Evolutionary conservation across 179 eudicot genomes (phyloP).

Genomic region (Corrigiola litoralis): DNA sequence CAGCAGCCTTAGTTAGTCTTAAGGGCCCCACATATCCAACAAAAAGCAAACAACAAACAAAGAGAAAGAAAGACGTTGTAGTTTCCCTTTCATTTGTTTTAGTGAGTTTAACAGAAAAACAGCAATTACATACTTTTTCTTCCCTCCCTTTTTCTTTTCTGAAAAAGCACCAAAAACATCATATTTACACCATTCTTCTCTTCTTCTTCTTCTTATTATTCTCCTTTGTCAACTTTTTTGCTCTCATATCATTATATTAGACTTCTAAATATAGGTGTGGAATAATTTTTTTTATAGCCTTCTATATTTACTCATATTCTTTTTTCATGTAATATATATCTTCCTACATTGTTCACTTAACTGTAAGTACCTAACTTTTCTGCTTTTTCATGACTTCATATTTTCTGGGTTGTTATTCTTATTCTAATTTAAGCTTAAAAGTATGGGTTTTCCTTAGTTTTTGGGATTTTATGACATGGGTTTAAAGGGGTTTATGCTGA

Average conservation of each 20-base stretch:
- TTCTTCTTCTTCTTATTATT: not conserved
- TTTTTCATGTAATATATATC: constrained; percentile 9
- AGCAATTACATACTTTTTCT: not conserved
- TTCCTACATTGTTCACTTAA: constrained; percentile 21
- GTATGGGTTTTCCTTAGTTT: not conserved
- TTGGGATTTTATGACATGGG: not conserved
- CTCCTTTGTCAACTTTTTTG: not conserved
- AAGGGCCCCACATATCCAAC: not conserved
- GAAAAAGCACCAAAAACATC: constrained; percentile 18
- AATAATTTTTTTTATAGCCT: too few relatives aligned
- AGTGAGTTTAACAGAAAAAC: not conserved
- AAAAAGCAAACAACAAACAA: not conserved
- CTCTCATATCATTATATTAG: too few relatives aligned
- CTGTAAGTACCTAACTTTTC: constrained; percentile 15
- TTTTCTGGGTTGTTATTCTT: constrained; percentile 13
- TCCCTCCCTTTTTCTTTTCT: constrained; percentile 13
- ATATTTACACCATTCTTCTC: not conserved
- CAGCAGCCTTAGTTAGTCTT: not conserved
- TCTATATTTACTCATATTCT: too few relatives aligned
- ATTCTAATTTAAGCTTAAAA: not conserved
- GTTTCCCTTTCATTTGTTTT: not conserved
- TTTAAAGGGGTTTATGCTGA: not conserved
- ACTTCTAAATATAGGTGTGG: too few relatives aligned
- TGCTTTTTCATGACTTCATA: not conserved
- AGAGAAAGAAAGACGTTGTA: not conserved